Base-by-base conservation (phyloP, 352 stramenopile genomes). In the Phytophthora tentaculata region DNA sequence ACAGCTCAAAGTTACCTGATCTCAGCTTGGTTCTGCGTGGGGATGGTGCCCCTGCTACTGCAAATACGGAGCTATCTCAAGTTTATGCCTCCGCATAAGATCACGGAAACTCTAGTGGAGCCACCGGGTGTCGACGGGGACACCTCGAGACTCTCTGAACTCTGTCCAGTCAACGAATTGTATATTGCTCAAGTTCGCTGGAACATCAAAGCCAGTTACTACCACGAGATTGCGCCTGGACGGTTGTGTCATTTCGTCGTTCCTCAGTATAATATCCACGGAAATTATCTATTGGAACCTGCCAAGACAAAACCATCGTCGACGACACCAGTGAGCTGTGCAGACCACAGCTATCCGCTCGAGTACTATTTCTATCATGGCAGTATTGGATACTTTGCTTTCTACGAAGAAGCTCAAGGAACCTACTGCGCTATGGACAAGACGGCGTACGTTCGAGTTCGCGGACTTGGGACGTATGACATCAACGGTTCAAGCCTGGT, bases 81-180 rank as follows among this genome's bases (percentile, higher is more conserved):
- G 39, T 61, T 61, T 22, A 56, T 67, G 60, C 50, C 51, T 19
- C 60, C 59, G 10, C 59, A 67, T 48, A 67, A 67, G 16, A 67
- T 67, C 26, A 56, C 41, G 0, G 28, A 51, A n/a, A 48, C 17
- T 23, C 17, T 67, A 29, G 29, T 61, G 17, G 50, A 41, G 23
- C 24, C 26, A 23, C 16, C 22, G 9, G 5, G 28, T 39, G 16
- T 44, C n/a, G 37, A 53, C 24, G 19, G 35, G 5, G 32, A 65
- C 14, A 58, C 24, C 17, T 6, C 17, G 12, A 24, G 43, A 24
- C 32, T 65, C 22, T 10, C 32, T 43, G 19, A 12, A 24, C 14
- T 41, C 7, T 54, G 59, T 35, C 48, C 48, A 1, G 29, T 66
- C 5, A 22, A 60, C n/a, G 58, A 60, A 17, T 39, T 66, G 13